Evolutionary conservation across 2,329 filamentous ascomycete species (phyloP).

Genomic region (Sporothrix euskadiensis): DNA sequence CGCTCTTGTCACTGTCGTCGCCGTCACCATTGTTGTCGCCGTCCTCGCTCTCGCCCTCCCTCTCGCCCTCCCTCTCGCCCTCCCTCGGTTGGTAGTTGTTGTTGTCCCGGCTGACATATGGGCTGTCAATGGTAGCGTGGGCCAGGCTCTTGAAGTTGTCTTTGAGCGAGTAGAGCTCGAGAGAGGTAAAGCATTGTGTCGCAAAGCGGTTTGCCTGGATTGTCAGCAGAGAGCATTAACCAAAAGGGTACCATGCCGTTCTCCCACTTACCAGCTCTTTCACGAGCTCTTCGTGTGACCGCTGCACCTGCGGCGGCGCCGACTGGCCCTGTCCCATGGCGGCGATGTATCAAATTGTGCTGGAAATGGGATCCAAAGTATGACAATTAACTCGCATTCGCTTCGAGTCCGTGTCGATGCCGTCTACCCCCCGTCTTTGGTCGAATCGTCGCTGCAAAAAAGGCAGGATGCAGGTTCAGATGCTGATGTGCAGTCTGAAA

Average conservation of each 20-base stretch:
- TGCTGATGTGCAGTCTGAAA: slow-evolving; percentile 13
- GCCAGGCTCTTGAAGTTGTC: slow-evolving; percentile 71
- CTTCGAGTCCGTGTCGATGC: not conserved
- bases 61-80: not conserved
- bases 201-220: slow-evolving; percentile 63
- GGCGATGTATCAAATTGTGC: not conserved
- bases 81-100: not conserved
- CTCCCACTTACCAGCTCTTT: slow-evolving; percentile 50
- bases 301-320: slow-evolving; percentile 46
- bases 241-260: not conserved
- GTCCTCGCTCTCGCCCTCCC: not conserved
- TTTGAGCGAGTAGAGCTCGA: slow-evolving; percentile 73
- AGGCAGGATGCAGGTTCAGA: not conserved
- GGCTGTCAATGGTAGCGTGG: slow-evolving; percentile 43
- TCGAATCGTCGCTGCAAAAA: not conserved
- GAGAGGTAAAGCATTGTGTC: slow-evolving; percentile 67
- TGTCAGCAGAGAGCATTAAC: not conserved
- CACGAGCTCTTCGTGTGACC: slow-evolving; percentile 54
- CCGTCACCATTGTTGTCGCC: not conserved
- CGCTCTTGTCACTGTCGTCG: not conserved
- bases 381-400: not conserved
- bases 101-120: not conserved
- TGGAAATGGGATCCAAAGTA: not conserved
- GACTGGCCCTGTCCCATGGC: slow-evolving; percentile 56
- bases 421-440: not conserved